These are phyloP conservation scores for sorghum (Sorghum bicolor) DNA, from an alignment of 176 grass and related monocot species.

Conservation along the genomic window Sorghum_bicolor_NCBIv3 NC_012879.2:57883001-57883500, in stretches of 20 bases:
- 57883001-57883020: neutral
- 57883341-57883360: slow-evolving; percentile 52
- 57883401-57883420: slow-evolving; percentile 87
- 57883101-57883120: neutral
- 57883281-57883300: slow-evolving; percentile 79
- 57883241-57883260: slow-evolving; percentile 63
- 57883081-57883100: neutral
- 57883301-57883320: slow-evolving; percentile 50
- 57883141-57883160: slow-evolving; percentile 3
- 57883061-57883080: neutral
- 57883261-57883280: slow-evolving; percentile 85
- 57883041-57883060: neutral
- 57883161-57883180: slow-evolving; percentile 98
- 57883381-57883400: slow-evolving; percentile 66
- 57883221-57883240: slow-evolving; percentile 86
- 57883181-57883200: slow-evolving; percentile 97
- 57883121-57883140: neutral
- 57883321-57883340: slow-evolving; percentile 47
- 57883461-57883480: slow-evolving; percentile 77
- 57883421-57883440: slow-evolving; percentile 99
- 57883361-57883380: slow-evolving; percentile 42
- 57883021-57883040: slow-evolving; percentile 18
- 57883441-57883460: slow-evolving; percentile 87
- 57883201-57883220: slow-evolving; percentile 87
- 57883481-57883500: slow-evolving; percentile 57